Conservation (phyloP, 768 basidiomycete species). For the Trametes gibbosa region DNA sequence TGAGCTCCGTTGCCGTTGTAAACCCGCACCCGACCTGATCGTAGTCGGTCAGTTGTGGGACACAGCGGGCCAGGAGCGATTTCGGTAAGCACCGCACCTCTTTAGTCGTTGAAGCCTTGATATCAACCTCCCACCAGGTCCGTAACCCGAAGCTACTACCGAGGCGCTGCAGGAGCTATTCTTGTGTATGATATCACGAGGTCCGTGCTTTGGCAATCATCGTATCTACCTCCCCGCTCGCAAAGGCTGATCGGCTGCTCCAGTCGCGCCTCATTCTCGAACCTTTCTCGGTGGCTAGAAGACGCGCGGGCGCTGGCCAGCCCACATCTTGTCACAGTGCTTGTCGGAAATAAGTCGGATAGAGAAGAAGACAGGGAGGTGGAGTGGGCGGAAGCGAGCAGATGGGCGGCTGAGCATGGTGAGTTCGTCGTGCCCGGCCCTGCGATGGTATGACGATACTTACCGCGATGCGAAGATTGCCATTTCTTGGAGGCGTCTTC, state of each 20-base stretch:
- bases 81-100: conserved; percentile 51
- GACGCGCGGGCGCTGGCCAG: conserved; percentile 93
- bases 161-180: conserved; percentile 89
- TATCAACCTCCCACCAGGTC: conserved; percentile 47
- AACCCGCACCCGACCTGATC: neutral
- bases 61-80: conserved; percentile 95
- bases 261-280: conserved; percentile 85
- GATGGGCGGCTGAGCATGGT: conserved; percentile 97
- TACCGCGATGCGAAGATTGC: conserved; percentile 53
- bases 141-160: conserved; percentile 93
- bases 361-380: conserved; percentile 93
- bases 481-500: conserved; percentile 95
- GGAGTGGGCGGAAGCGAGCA: conserved; percentile 91
- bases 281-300: conserved; percentile 85
- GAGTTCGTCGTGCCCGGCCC: conserved; percentile 17
- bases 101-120: conserved; percentile 16
- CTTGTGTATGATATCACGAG: conserved; percentile 92
- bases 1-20: conserved; percentile 32
- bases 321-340: conserved; percentile 82
- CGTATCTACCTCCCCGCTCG: conserved; percentile 14
- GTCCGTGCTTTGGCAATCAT: conserved; percentile 42
- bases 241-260: neutral
- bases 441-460: neutral
- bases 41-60: conserved; percentile 79
- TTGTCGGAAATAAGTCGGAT: conserved; percentile 96